A percentile compares a stretch with the other conserved stretches of the same genome.
Conservation (phyloP, 805 yeast species). For the Ogataea angusta region DNA sequence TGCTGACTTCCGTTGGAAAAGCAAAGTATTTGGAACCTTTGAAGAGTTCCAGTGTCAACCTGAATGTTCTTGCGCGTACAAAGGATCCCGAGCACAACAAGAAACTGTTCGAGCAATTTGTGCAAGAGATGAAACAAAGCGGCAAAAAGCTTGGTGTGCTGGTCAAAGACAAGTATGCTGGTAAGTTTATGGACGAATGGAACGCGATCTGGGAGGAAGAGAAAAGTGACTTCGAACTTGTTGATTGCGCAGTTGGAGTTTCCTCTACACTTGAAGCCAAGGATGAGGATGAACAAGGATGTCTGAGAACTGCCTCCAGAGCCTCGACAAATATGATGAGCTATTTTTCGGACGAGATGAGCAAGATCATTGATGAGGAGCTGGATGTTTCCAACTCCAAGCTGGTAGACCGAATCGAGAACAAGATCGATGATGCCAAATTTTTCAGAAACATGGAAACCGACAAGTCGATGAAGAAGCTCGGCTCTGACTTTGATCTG, state of each 20-base stretch:
- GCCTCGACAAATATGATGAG: slow-evolving; percentile 78
- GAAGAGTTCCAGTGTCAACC: slow-evolving; percentile 39
- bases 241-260: slow-evolving; percentile 52
- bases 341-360: slow-evolving; percentile 82
- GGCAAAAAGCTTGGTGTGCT: slow-evolving; percentile 60
- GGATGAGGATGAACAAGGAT: slow-evolving; percentile 72
- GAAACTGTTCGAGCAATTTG: slow-evolving; percentile 57
- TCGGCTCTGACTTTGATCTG: slow-evolving; percentile 70
- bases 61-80: slow-evolving; percentile 66
- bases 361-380: slow-evolving; percentile 83
- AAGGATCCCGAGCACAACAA: slow-evolving; percentile 79
- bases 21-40: slow-evolving; percentile 72
- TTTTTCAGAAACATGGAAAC: slow-evolving; percentile 54
- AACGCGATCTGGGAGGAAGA: slow-evolving; percentile 36
- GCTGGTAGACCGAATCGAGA: slow-evolving; percentile 73
- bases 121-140: slow-evolving; percentile 40
- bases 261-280: slow-evolving; percentile 66
- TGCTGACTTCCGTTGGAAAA: slow-evolving; percentile 81
- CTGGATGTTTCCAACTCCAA: slow-evolving; percentile 67
- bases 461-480: slow-evolving; percentile 46
- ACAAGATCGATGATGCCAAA: slow-evolving; percentile 73
- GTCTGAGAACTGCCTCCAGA: slow-evolving; percentile 67
- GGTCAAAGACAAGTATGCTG: slow-evolving; percentile 72
- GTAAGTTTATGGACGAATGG: slow-evolving; percentile 88
- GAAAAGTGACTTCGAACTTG: slow-evolving; percentile 38